These are phyloP conservation scores for Acer yangbiense DNA, from an alignment of 345 rosid genomes.

Conservation along the genomic window DNA sequence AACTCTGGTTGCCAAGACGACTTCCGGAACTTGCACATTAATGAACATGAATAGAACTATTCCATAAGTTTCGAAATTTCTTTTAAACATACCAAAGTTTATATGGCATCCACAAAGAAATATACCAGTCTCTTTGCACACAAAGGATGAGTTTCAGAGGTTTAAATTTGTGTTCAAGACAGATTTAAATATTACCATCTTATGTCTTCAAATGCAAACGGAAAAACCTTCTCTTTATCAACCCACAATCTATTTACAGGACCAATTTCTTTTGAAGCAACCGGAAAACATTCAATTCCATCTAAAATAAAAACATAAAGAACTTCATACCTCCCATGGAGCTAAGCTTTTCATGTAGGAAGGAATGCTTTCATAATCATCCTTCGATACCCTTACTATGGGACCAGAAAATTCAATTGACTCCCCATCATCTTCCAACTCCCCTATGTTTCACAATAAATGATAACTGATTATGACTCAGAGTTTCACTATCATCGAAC, in stretches of 20 bases:
- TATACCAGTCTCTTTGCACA: no score
- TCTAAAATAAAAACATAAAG: background rate
- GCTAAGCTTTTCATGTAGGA: slow-evolving; percentile 69
- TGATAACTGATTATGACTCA: background rate
- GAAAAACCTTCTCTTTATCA: background rate
- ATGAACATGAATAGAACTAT: background rate
- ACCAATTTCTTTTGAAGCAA: background rate
- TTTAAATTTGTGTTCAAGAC: background rate
- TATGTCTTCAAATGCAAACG: background rate
- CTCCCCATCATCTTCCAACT: slow-evolving; percentile 23
- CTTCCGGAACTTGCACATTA: background rate
- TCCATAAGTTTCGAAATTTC: background rate
- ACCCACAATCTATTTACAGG: background rate
- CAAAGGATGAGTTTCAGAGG: background rate
- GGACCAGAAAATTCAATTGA: slow-evolving; percentile 28
- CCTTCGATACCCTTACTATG: slow-evolving; percentile 43
- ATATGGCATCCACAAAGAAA: background rate
- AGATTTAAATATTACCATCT: background rate
- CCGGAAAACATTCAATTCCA: slow-evolving; percentile 5
- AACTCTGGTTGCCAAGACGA: background rate
- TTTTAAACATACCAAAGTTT: background rate
- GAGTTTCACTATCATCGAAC: background rate
- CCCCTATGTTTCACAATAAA: slow-evolving; percentile 26
- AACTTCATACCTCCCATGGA: slow-evolving; percentile 80
- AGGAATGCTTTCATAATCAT: slow-evolving; percentile 70